A percentile compares a stretch with the other conserved stretches of the same genome.
phyloP scores from a whole-genome alignment of 768 basidiomycete species.

The Psilocybe sp. region DNA sequence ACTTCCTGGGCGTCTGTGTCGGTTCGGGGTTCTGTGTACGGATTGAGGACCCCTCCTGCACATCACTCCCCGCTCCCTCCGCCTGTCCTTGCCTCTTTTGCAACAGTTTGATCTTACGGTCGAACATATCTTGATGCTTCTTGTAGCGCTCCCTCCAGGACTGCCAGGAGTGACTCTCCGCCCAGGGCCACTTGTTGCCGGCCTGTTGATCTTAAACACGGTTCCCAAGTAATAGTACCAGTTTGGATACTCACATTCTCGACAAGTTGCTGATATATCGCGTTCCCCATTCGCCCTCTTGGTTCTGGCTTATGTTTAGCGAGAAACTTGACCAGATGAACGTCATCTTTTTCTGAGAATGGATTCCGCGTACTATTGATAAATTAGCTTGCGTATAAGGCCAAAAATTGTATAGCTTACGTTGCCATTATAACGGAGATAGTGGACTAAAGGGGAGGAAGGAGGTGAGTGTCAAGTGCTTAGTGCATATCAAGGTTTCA shows the following conservation, averaged over 20 bases:
- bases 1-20: no score
- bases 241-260: conserved; percentile 37
- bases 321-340: conserved; percentile 24
- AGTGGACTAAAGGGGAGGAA: no score
- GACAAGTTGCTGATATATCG: conserved; percentile 38
- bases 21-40: no score
- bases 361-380: conserved; percentile 2
- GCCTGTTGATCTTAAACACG: conserved; percentile 3
- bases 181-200: conserved; percentile 46
- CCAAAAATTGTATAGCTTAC: not conserved
- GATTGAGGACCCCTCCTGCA: no score
- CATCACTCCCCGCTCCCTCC: no score
- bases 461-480: no score
- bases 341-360: conserved; percentile 16
- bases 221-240: no score
- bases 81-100: no score
- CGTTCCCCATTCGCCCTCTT: conserved; percentile 43
- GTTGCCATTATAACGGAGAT: no score
- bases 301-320: conserved; percentile 42
- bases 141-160: conserved; percentile 66
- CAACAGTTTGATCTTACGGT: conserved; percentile 15
- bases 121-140: conserved; percentile 39
- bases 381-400: not conserved
- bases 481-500: no score
- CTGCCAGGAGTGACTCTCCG: conserved; percentile 48